These are phyloP conservation scores for Colletotrichum somersetense DNA, from an alignment of 2,329 filamentous ascomycete genomes.

Conservation along the genomic window DNA sequence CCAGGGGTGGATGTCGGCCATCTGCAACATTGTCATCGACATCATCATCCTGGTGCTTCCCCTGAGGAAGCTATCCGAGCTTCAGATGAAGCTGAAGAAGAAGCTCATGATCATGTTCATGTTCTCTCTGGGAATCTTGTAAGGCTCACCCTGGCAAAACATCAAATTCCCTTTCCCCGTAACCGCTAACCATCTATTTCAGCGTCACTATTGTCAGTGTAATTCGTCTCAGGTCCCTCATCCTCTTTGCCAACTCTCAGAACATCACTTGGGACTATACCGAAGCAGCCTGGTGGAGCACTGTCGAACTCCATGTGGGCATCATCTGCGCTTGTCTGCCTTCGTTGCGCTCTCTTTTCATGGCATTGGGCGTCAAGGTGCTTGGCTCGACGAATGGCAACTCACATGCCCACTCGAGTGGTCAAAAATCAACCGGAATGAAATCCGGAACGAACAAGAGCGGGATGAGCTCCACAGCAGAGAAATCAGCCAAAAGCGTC, in stretches of 20 bases:
- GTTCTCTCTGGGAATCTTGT: conserved; percentile 44
- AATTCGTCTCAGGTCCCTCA: conserved; percentile 2
- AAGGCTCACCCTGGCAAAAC: conserved; percentile 4
- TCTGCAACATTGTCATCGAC: conserved; percentile 43
- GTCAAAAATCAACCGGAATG: neutral
- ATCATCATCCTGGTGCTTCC: conserved; percentile 43
- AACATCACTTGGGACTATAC: conserved; percentile 13
- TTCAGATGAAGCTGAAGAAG: conserved; percentile 41
- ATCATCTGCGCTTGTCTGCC: conserved; percentile 29
- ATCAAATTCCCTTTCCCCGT: neutral
- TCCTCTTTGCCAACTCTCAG: conserved; percentile 7
- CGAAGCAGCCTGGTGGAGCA: conserved; percentile 16
- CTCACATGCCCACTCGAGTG: neutral
- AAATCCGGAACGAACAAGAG: neutral
- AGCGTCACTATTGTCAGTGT: conserved; percentile 9
- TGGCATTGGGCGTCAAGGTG: neutral
- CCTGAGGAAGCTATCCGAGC: conserved; percentile 33
- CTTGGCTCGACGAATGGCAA: neutral
- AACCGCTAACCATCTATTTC: neutral
- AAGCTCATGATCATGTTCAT: conserved; percentile 39
- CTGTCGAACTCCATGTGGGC: conserved; percentile 18
- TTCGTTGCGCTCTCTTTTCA: neutral
- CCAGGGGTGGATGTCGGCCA: conserved; percentile 12
- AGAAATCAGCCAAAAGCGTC: neutral
- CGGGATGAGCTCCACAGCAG: neutral